Evolutionary conservation across 75 land plant genomes (phyloP).

Genomic region (Azolla pinnata): DNA sequence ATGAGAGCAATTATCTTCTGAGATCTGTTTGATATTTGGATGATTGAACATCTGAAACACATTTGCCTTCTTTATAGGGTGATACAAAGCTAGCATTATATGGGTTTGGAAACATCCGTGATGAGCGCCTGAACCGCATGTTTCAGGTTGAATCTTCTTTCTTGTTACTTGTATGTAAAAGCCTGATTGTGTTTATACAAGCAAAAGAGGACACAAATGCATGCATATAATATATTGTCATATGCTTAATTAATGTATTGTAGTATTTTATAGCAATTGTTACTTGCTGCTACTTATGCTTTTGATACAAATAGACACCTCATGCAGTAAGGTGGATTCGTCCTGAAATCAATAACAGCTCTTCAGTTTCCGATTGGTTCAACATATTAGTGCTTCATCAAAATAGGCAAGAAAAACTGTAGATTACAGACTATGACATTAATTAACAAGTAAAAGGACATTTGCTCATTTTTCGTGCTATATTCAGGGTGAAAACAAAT

Average conservation of each 20-base stretch:
- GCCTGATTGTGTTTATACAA: too few relatives aligned
- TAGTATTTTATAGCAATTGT: background rate
- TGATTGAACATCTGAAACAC: too few relatives aligned
- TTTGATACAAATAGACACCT: constrained; percentile 57
- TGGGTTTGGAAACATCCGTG: constrained; percentile 96
- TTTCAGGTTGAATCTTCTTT: constrained; percentile 64
- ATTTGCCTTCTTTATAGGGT: constrained; percentile 61
- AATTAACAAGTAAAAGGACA: background rate
- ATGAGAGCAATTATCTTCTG: too few relatives aligned
- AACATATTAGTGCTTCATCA: constrained; percentile 95
- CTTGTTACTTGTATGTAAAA: background rate
- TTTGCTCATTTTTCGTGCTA: background rate
- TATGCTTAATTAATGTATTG: too few relatives aligned
- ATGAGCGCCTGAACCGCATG: constrained; percentile 95
- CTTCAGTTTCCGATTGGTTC: constrained; percentile 81
- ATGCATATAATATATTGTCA: background rate
- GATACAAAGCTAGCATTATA: constrained; percentile 83
- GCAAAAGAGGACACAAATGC: too few relatives aligned
- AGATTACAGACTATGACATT: background rate
- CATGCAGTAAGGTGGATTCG: constrained; percentile 97
- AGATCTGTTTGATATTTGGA: too few relatives aligned
- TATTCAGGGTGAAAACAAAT: constrained; percentile 80
- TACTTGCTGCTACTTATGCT: background rate
- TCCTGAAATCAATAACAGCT: constrained; percentile 73
- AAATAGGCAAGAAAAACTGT: constrained; percentile 49